Base-by-base conservation (phyloP, 208 protist species). In the Trypanosoma cruzi region DNA sequence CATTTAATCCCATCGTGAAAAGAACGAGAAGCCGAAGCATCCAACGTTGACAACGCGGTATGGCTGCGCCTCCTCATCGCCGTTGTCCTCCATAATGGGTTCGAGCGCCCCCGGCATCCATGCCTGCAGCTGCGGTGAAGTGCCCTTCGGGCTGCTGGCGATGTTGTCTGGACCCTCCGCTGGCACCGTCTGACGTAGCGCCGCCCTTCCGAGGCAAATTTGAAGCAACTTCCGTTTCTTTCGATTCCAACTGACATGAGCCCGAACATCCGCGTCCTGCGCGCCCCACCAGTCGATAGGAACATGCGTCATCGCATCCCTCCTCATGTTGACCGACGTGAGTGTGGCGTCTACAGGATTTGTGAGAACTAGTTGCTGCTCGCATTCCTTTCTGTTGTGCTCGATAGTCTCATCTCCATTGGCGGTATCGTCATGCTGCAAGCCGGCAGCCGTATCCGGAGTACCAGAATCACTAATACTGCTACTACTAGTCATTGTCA, bases 21-120 rank as follows among this genome's bases (percentile, higher is more conserved):
- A 83, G 53, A 89, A 89, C 10, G 80, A 86, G 40, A 86, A 79
- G 0, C 84, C 84, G 63, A 89, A 89, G 56, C 84, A 89, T 13
- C 84, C 84, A 0, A 81, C 78, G 54, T 82, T 85, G 22, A 89
- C 74, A 13, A 73, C 67, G 6, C 57, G 71, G 49, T 85, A 68
- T 18, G 77, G 61, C 16, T 59, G 18, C 16, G 37, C 18, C 14
- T 68, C 71, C 11, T 66, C 72, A 8, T 83, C 58, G 7, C 34
- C 62, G 28, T 14, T 24, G 13, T 52, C 69, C 0, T 64, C 68
- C 1, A 59, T 34, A 20, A 69, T 53, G 5, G 48, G 5, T 6
- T 53, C 48, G n/a, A 53, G 48, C 48, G 7, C 48, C 5, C n/a
- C 48, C 5, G 48, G n/a, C 48, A 16, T 24, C 48, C 48, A 53